phyloP scores from a whole-genome alignment of 176 grass and related monocot genomes.

The Themeda triandra region DNA sequence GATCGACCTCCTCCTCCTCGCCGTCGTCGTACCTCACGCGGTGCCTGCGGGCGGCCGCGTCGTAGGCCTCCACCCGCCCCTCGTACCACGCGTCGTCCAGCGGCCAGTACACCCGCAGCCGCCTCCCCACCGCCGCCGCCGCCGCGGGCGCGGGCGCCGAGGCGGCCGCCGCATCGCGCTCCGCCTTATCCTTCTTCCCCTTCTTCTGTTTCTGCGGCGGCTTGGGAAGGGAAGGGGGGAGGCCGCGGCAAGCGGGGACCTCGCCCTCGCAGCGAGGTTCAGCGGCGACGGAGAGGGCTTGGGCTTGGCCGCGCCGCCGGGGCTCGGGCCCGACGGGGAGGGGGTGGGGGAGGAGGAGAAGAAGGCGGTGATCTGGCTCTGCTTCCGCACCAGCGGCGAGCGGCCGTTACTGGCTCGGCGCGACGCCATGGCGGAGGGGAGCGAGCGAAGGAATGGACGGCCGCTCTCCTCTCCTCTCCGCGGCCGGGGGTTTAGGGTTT shows the following conservation, averaged over 20 bases:
- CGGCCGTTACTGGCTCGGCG: conserved; percentile 80
- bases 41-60: conserved; percentile 43
- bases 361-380: conserved; percentile 94
- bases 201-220: neutral
- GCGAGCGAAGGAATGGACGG: neutral
- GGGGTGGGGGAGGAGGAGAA: conserved; percentile 54
- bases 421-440: conserved; percentile 25
- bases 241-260: conserved; percentile 39
- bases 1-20: conserved; percentile 73
- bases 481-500: conserved; percentile 31
- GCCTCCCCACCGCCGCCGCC: conserved; percentile 53
- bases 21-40: conserved; percentile 69
- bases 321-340: conserved; percentile 15
- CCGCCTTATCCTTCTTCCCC: neutral
- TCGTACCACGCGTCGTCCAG: conserved; percentile 81
- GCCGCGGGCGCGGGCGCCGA: neutral
- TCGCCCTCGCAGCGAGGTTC: conserved; percentile 49
- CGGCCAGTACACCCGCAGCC: conserved; percentile 84
- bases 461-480: neutral
- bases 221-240: conserved; percentile 37
- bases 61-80: conserved; percentile 60
- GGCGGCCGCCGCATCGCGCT: neutral
- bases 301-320: neutral
- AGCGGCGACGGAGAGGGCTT: conserved; percentile 46
- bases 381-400: conserved; percentile 79